Evolutionary conservation across 2,329 filamentous ascomycete species (phyloP).

Genomic region (Hypomyces perniciosus): DNA sequence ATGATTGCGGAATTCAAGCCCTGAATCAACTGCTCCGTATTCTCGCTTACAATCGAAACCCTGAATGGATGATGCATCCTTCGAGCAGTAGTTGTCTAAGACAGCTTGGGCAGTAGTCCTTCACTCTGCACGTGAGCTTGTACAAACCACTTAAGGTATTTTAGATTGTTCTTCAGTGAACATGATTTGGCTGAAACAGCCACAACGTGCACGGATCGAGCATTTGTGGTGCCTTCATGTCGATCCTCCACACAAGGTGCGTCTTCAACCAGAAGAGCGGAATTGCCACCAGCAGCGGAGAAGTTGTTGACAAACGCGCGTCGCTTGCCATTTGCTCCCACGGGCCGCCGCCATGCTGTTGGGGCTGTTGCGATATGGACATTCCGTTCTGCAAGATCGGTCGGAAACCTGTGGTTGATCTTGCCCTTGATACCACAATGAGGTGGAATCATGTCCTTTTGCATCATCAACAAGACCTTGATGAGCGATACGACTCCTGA

Average conservation of each 20-base stretch:
- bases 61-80: constrained; percentile 54
- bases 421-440: constrained; percentile 48
- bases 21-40: constrained; percentile 22
- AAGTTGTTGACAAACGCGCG: constrained; percentile 61
- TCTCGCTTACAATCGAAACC: constrained; percentile 41
- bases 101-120: constrained; percentile 37
- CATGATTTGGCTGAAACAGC: not conserved
- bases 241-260: constrained; percentile 21
- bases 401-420: constrained; percentile 39
- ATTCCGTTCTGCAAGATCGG: constrained; percentile 34
- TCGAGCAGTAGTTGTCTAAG: constrained; percentile 62
- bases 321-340: constrained; percentile 11
- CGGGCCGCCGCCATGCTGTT: no score
- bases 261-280: constrained; percentile 57
- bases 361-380: constrained; percentile 28
- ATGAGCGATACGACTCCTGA: constrained; percentile 52
- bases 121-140: not conserved
- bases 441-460: constrained; percentile 38
- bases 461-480: constrained; percentile 57
- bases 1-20: not conserved
- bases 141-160: not conserved
- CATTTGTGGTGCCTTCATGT: not conserved
- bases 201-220: not conserved
- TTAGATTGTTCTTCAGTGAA: not conserved
- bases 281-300: constrained; percentile 66